A percentile compares a stretch with the other conserved stretches of the same genome.
Conservation (phyloP, 805 yeast species). For the Metschnikowia vanudenii region DNA sequence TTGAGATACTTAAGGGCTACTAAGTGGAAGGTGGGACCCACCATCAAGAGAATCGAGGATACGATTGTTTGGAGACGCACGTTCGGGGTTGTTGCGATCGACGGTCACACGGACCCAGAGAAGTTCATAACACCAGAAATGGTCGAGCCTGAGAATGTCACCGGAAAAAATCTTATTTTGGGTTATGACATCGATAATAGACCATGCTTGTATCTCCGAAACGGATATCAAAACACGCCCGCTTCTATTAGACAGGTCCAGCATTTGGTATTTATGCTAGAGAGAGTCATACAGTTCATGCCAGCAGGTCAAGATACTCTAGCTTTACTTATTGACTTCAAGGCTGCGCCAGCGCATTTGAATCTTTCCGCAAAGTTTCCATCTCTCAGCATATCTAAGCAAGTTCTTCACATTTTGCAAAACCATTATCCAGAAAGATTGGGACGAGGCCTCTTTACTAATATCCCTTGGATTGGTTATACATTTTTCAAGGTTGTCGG, state of each 20-base stretch:
- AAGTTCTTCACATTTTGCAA: slow-evolving; percentile 23
- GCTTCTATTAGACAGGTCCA: slow-evolving; percentile 53
- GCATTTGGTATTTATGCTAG: slow-evolving; percentile 57
- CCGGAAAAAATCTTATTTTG: slow-evolving; percentile 53
- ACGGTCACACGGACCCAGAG: slow-evolving; percentile 26
- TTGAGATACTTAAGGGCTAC: slow-evolving; percentile 51
- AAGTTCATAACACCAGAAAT: slow-evolving; percentile 40
- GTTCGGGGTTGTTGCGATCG: slow-evolving; percentile 43
- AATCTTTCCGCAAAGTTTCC: slow-evolving; percentile 45
- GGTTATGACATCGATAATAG: slow-evolving; percentile 56
- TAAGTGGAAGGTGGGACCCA: slow-evolving; percentile 46
- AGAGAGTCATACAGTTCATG: slow-evolving; percentile 49
- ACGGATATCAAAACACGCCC: slow-evolving; percentile 55
- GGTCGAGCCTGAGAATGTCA: slow-evolving; percentile 47
- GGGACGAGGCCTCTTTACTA: slow-evolving; percentile 23
- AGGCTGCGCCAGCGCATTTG: slow-evolving; percentile 41
- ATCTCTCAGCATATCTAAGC: slow-evolving; percentile 44
- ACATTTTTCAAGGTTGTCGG: slow-evolving; percentile 23
- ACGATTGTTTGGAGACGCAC: slow-evolving; percentile 57
- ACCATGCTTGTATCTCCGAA: slow-evolving; percentile 51
- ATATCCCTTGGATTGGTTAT: slow-evolving; percentile 23
- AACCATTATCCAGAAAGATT: slow-evolving; percentile 23
- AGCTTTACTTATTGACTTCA: slow-evolving; percentile 55
- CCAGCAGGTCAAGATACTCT: slow-evolving; percentile 60
- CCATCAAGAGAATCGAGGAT: slow-evolving; percentile 45